A percentile compares a stretch with the other conserved stretches of the same genome.
phyloP scores from a whole-genome alignment of 495 filamentous ascomycete species.

The Aspergillus indologenus region DNA sequence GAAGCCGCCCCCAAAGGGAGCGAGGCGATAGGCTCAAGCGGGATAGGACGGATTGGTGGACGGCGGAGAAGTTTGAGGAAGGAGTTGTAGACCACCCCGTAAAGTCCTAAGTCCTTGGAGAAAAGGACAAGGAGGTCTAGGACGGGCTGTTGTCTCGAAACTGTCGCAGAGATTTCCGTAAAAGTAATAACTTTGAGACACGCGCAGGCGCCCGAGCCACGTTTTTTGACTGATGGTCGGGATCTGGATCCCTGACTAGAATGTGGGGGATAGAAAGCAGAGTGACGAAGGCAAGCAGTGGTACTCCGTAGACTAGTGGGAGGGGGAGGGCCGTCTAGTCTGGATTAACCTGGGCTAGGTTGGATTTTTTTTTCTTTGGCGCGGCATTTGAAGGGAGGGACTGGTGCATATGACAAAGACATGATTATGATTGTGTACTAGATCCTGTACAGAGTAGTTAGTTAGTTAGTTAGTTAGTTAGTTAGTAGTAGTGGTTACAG shows the following conservation, averaged over 20 bases:
- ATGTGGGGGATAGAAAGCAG: constrained; percentile 9
- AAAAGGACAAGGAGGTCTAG: neutral
- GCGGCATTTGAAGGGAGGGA: neutral
- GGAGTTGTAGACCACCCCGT: too few species aligned
- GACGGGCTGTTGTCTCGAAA: constrained; percentile 1
- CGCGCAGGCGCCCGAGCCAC: constrained; percentile 13
- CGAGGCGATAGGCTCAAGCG: neutral
- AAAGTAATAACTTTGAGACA: constrained; percentile 13
- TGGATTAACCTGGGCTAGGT: neutral
- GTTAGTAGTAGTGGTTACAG: neutral
- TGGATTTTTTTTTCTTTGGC: neutral
- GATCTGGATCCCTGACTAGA: constrained; percentile 10
- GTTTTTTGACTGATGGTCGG: constrained; percentile 12
- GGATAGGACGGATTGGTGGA: neutral
- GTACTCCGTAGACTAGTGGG: neutral
- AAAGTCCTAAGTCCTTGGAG: too few species aligned
- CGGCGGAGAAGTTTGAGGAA: too few species aligned
- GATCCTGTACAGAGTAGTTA: too few species aligned
- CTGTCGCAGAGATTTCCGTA: constrained; percentile 4
- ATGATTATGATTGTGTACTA: neutral
- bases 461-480: neutral
- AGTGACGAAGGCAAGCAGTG: neutral
- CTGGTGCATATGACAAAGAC: neutral
- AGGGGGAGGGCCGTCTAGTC: neutral
- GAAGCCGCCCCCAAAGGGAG: neutral